Evolutionary conservation across 1,139 yeast species (phyloP).

Genomic region (Tardiomyces blankii): DNA sequence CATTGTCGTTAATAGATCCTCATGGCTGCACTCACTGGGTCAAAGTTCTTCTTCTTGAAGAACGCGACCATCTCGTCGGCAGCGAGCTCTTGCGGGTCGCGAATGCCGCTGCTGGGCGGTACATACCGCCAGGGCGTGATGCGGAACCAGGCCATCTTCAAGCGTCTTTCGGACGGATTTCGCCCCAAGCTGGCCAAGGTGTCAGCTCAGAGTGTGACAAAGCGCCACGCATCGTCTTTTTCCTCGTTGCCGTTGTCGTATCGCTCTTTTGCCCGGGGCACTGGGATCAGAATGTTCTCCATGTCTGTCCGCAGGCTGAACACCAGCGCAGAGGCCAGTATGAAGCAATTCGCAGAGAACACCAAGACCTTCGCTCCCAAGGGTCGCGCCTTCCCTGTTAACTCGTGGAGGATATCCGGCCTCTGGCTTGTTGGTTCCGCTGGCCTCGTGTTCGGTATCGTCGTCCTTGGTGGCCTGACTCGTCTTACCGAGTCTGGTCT

Average conservation of each 20-base stretch:
- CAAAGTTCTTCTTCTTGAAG: constrained; percentile 26
- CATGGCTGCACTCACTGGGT: constrained; percentile 16
- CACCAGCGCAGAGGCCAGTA: not conserved
- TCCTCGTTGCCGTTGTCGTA: not conserved
- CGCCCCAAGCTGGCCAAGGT: constrained; percentile 1
- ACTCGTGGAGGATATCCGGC: constrained; percentile 41
- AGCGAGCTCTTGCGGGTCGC: constrained; percentile 20
- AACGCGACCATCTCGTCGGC: constrained; percentile 18
- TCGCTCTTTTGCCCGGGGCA: not conserved
- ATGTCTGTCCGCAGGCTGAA: not conserved
- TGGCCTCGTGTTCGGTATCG: constrained; percentile 86
- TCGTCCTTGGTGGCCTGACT: constrained; percentile 92
- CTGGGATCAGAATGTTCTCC: not conserved
- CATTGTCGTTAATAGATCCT: no score
- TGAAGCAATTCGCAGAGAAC: not conserved
- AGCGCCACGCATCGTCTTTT: not conserved
- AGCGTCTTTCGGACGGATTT: not conserved
- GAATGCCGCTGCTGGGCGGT: constrained; percentile 6
- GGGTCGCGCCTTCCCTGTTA: constrained; percentile 15
- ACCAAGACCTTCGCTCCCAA: not conserved
- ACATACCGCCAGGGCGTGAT: not conserved
- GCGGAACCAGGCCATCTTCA: not conserved
- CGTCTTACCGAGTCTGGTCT: constrained; percentile 92
- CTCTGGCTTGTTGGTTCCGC: constrained; percentile 91
- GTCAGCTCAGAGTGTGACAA: not conserved